Percentiles rank a stretch among this genome's conserved stretches.
Conservation (phyloP, 2,329 filamentous ascomycete genomes). For the Phaeosphaeriaceae sp. region DNA sequence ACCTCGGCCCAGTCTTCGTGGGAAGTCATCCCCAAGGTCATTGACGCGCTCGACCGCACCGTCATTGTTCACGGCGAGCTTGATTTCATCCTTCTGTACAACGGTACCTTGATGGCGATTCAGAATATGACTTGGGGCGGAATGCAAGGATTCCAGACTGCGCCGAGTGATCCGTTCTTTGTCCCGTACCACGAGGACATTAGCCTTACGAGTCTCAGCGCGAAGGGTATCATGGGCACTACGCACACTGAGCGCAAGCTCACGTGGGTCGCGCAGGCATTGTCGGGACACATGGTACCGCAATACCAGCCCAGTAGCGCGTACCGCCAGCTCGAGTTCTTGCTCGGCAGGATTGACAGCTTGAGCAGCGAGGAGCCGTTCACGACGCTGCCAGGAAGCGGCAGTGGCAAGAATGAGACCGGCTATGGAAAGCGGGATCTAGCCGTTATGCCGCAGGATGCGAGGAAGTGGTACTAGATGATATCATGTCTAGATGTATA, state of each 20-base stretch:
- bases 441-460: conserved; percentile 1
- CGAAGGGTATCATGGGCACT: conserved; percentile 72
- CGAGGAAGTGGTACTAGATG: conserved; percentile 12
- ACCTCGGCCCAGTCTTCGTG: conserved; percentile 62
- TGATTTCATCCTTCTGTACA: conserved; percentile 72
- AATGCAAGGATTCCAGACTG: conserved; percentile 65
- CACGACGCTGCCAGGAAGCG: conserved; percentile 29
- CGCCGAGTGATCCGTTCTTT: conserved; percentile 69
- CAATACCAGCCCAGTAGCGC: conserved; percentile 73
- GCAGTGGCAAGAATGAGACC: conserved; percentile 1
- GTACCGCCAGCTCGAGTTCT: conserved; percentile 76
- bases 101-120: conserved; percentile 74
- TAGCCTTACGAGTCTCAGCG: conserved; percentile 59
- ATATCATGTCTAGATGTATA: neutral
- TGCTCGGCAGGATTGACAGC: conserved; percentile 72
- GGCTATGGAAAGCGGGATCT: conserved; percentile 1
- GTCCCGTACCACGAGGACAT: conserved; percentile 68
- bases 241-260: conserved; percentile 77
- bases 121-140: conserved; percentile 86
- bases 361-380: conserved; percentile 51
- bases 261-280: conserved; percentile 70
- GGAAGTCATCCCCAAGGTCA: conserved; percentile 71
- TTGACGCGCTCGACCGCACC: conserved; percentile 73
- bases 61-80: conserved; percentile 75
- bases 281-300: conserved; percentile 71